Conservation (phyloP, 768 basidiomycete species). For the Suillus subaureus region DNA sequence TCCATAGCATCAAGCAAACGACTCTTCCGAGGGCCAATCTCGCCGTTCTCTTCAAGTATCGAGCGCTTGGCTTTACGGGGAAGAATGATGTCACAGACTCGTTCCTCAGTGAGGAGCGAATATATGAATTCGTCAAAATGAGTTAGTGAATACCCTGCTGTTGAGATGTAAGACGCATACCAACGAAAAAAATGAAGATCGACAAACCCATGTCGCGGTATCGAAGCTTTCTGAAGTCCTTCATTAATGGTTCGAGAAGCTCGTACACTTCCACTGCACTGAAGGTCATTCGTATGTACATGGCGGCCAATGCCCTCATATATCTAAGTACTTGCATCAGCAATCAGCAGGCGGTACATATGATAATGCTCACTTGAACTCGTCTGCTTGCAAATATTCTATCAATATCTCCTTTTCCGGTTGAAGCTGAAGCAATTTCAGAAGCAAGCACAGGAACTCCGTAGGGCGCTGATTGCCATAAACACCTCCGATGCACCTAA, state of each 20-base stretch:
- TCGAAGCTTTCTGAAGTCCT: conserved; percentile 91
- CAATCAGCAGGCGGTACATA: background rate
- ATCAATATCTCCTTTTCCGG: conserved; percentile 97
- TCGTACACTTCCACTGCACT: conserved; percentile 89
- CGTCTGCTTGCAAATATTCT: conserved; percentile 94
- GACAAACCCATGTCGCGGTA: conserved; percentile 74
- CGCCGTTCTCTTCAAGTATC: conserved; percentile 89
- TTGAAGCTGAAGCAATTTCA: conserved; percentile 96
- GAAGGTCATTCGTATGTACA: conserved; percentile 97
- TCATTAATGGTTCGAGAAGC: conserved; percentile 89
- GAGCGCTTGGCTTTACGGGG: conserved; percentile 86
- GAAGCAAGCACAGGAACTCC: conserved; percentile 86
- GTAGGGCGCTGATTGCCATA: conserved; percentile 96
- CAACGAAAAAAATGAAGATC: background rate
- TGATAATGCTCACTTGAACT: conserved; percentile 84
- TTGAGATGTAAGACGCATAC: conserved; percentile 4
- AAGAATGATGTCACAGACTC: conserved; percentile 95
- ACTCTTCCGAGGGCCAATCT: conserved; percentile 83
- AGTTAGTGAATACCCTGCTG: conserved; percentile 84
- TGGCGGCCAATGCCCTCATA: conserved; percentile 86
- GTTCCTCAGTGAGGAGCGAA: conserved; percentile 79
- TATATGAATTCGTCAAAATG: conserved; percentile 94
- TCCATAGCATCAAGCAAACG: conserved; percentile 88
- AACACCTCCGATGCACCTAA: conserved; percentile 87
- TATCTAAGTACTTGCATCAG: conserved; percentile 57